Base-by-base conservation (phyloP, 306 rosid genomes). In the Malus domestica region DNA sequence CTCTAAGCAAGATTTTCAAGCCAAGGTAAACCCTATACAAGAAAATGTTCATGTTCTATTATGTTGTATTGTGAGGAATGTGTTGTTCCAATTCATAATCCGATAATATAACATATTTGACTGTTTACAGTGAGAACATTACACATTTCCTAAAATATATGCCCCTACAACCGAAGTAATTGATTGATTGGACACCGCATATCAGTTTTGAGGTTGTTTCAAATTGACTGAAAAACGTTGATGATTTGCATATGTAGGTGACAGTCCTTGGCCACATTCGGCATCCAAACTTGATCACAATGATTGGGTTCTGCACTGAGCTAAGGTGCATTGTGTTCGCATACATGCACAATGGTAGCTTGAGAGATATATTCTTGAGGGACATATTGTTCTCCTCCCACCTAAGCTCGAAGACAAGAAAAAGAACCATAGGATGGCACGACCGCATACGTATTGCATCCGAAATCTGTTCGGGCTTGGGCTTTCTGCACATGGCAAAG, bases 291-390 rank as follows among this genome's bases (percentile, higher is more conserved):
- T 72, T 91, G 78, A 86, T 94, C 16, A 82, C 95, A 32, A 76
- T 87, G 88, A 68, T 89, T 16, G 98, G 98, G 8, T 86, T 86
- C 57, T 90, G 98, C 86, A 68, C 72, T 0, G 89, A 90, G 75
- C 89, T 88, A 15, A 89, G 87, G 71, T 87, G 88, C 84, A 44
- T 94, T 66, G 84, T 94, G 68, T 78, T 87, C 55, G 97, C 91
- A 55, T 91, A 90, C 84, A 87, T 94, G 98, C 85, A 90, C 70
- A 86, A 88, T 45, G 98, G 97, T 9, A 90, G 90, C 85, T 78
- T 94, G 54, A 82, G 81, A 44, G 97, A 94, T 82, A 33, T 81
- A 10, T 76, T 81, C 66, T 49, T 81, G 32, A 76, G 84, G 55
- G 84, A 81, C 54, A 77, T 84, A 67, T 38, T 94, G 9, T 83